These are phyloP conservation scores for Malbranchea zuffiana DNA, from an alignment of 2,329 filamentous ascomycete species.

Conservation along the genomic window DNA sequence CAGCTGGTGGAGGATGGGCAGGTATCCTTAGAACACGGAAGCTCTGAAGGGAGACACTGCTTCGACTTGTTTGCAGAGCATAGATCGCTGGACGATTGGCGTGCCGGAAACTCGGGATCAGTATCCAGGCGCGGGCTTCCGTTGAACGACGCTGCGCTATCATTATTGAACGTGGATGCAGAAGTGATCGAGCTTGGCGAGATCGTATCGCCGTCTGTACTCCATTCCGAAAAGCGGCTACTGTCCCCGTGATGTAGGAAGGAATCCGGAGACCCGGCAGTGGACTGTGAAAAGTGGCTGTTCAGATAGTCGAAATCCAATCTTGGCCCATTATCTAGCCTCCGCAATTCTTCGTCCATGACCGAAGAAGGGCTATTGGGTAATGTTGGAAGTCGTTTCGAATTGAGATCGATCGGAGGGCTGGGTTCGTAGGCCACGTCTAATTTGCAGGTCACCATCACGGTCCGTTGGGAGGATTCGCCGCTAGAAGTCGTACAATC, in stretches of 20 bases:
- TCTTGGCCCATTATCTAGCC: slow-evolving; percentile 13
- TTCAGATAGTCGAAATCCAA: slow-evolving; percentile 25
- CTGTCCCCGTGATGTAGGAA: slow-evolving; percentile 19
- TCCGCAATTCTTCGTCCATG: slow-evolving; percentile 26
- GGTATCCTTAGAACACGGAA: no score
- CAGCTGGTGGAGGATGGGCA: no score
- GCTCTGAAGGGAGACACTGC: no score
- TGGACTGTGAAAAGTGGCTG: slow-evolving; percentile 36
- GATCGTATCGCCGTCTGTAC: slow-evolving; percentile 27
- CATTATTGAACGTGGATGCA: slow-evolving; percentile 23
- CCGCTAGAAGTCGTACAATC: no score
- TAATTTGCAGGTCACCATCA: slow-evolving; percentile 8
- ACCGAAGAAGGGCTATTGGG: slow-evolving; percentile 39
- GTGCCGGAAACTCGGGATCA: no score
- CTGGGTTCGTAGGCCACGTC: slow-evolving; percentile 18
- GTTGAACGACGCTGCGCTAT: slow-evolving; percentile 2
- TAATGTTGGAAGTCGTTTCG: slow-evolving; percentile 36
- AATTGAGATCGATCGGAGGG: slow-evolving; percentile 21
- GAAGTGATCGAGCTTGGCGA: slow-evolving; percentile 30
- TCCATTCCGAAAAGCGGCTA: slow-evolving; percentile 34
- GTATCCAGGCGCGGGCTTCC: no score
- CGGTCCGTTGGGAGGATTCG: no score
- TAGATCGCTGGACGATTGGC: no score
- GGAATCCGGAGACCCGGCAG: slow-evolving; percentile 22
- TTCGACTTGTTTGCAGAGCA: no score